Evolutionary conservation across 2,329 filamentous ascomycete genomes (phyloP).

Genomic region (Akanthomyces dipterigenus): DNA sequence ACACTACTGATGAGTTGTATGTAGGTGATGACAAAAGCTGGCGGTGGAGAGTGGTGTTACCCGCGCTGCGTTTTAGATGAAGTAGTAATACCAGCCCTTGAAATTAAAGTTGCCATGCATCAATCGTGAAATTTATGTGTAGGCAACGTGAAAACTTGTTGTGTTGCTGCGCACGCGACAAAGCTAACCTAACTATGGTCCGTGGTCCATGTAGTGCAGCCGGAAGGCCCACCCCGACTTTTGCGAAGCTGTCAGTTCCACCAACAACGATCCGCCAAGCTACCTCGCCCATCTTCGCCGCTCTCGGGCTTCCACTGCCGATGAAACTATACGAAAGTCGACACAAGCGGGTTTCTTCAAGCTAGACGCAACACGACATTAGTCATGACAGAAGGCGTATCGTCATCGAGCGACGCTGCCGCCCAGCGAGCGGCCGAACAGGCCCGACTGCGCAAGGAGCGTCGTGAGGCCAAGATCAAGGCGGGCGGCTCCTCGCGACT

Average conservation of each 20-base stretch:
- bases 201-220: neutral
- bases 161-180: neutral
- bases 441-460: conserved; percentile 69
- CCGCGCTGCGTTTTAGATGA: conserved; percentile 13
- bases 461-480: conserved; percentile 71
- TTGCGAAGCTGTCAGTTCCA: neutral
- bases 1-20: conserved; percentile 17
- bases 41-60: conserved; percentile 15
- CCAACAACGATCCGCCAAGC: neutral
- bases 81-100: conserved; percentile 17
- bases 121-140: neutral
- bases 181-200: neutral
- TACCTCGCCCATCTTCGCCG: neutral
- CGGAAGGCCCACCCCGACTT: neutral
- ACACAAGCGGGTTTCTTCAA: neutral
- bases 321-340: neutral
- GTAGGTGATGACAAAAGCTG: conserved; percentile 21
- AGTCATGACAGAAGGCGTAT: conserved; percentile 33
- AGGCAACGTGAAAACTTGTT: neutral
- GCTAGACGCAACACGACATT: neutral
- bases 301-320: neutral
- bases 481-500: conserved; percentile 63
- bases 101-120: neutral
- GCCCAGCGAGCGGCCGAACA: conserved; percentile 53
- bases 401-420: conserved; percentile 36